Base-by-base conservation (phyloP, 2,329 filamentous ascomycete genomes). In the Furcasterigmium sp. region DNA sequence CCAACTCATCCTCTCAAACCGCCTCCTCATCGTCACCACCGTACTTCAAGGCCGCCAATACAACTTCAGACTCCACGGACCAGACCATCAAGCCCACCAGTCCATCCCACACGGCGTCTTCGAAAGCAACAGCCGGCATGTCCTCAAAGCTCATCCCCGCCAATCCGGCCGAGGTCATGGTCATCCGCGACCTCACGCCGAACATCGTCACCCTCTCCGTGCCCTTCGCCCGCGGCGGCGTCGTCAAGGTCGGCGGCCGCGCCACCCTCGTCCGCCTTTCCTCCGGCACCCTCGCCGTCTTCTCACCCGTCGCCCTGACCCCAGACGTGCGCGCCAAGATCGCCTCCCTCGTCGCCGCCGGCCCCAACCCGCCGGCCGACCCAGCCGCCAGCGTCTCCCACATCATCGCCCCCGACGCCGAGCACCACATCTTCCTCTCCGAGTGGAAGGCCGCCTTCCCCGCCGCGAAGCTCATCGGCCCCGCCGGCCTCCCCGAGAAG, bases 391-490 rank as follows among this genome's bases (percentile, higher is more conserved):
- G 80, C 34, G 80, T 96, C 41, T 78, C 76, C 52, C 97, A 97
- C 73, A 83, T 98, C 52, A 73, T 91, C 20, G 91, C 93, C 1
- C 80, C 85, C 1, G 93, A 98, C 62, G 75, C 87, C 41, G 90
- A 98, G 69, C 93, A 98, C 65, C 93, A 98, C 75, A 88, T 98
- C 61, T 94, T 93, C 70, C 62, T 98, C 42, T 84, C 86, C 0
- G 75, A 87, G 39, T 98, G 93, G 91, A 81, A 86, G 56, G 69
- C 77, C 39, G 86, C 80, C 20, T 97, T 80, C 61, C 91, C 91
- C 0, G 63, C 76, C 34, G 91, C 91, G 25, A 82, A 84, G 55
- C 75, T 98, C 38, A 78, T 97, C 55, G 91, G 83, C 1, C 86
- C 88, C 1, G 84, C 91, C 55, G 88, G 87, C 0, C 78, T 98